Percentiles rank a stretch among this genome's conserved stretches.
Evolutionary conservation across 805 yeast species (phyloP).

Genomic region (Brettanomyces bruxellensis): DNA sequence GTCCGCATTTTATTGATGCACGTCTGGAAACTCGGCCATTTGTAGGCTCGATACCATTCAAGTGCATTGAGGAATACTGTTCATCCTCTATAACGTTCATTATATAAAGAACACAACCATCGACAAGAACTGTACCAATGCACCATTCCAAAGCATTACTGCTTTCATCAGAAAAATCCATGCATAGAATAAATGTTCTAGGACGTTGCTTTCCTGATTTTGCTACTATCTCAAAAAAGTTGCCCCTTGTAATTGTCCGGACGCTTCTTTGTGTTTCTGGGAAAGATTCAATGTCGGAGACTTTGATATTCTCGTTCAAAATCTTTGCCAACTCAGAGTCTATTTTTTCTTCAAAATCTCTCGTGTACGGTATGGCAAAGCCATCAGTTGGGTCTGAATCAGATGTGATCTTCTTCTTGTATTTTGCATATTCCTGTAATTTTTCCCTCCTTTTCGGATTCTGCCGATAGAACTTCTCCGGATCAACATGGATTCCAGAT

Average conservation of each 20-base stretch:
- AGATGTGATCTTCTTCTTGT: slow-evolving; percentile 51
- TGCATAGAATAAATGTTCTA: slow-evolving; percentile 66
- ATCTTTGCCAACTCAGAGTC: slow-evolving; percentile 52
- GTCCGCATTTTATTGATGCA: slow-evolving; percentile 5
- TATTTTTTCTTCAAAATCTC: slow-evolving; percentile 54
- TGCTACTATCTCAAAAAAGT: slow-evolving; percentile 39
- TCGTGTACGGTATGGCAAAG: slow-evolving; percentile 50
- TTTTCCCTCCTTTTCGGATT: slow-evolving; percentile 39
- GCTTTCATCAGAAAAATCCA: slow-evolving; percentile 79
- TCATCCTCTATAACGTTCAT: slow-evolving; percentile 49
- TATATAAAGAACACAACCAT: slow-evolving; percentile 73
- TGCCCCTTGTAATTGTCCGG: slow-evolving; percentile 62
- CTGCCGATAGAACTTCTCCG: slow-evolving; percentile 42
- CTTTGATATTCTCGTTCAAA: slow-evolving; percentile 42
- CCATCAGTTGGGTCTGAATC: slow-evolving; percentile 31
- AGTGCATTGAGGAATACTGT: slow-evolving; percentile 25
- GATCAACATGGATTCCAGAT: slow-evolving; percentile 32
- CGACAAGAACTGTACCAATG: slow-evolving; percentile 73
- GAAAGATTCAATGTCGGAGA: slow-evolving; percentile 48
- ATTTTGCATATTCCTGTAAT: slow-evolving; percentile 47
- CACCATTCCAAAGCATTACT: slow-evolving; percentile 81
- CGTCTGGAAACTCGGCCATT: slow-evolving; percentile 1
- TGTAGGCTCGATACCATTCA: slow-evolving; percentile 26
- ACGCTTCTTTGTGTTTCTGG: slow-evolving; percentile 48
- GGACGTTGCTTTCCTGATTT: slow-evolving; percentile 15